These are phyloP conservation scores for Solanum neorickii DNA, from an alignment of 257 asterid genomes.

Conservation along the genomic window DNA sequence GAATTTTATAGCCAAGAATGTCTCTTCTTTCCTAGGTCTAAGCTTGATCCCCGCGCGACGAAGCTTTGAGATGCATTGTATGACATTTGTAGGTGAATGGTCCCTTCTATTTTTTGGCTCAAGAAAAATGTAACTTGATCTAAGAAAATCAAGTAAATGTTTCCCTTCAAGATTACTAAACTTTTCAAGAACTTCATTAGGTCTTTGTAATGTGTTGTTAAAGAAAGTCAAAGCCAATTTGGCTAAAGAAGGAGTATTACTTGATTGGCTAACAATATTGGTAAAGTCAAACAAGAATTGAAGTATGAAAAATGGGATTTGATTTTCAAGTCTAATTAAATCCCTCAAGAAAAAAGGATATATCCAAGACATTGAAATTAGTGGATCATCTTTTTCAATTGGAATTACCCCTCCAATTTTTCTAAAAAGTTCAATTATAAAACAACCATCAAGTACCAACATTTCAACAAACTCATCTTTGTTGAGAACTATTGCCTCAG, in stretches of 20 bases:
- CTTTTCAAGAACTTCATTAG: conserved; percentile 22
- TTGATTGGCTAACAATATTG: background rate
- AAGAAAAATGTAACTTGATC: conserved; percentile 50
- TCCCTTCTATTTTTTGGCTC: conserved; percentile 8
- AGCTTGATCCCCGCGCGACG: conserved; percentile 59
- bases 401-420: conserved; percentile 45
- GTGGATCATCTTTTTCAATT: conserved; percentile 57
- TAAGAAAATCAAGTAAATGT: conserved; percentile 73
- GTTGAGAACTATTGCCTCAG: conserved; percentile 16
- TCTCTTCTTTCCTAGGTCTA: conserved; percentile 24
- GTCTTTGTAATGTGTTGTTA: conserved; percentile 33
- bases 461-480: conserved; percentile 63
- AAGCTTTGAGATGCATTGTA: conserved; percentile 59
- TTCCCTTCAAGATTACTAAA: conserved; percentile 27
- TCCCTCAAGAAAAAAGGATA: conserved; percentile 55
- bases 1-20: conserved; percentile 49
- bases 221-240: conserved; percentile 39
- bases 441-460: conserved; percentile 84
- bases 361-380: conserved; percentile 62
- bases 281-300: conserved; percentile 50
- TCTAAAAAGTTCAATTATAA: conserved; percentile 60
- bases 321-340: conserved; percentile 68
- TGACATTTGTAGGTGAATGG: conserved; percentile 26
- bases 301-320: conserved; percentile 69
- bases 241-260: conserved; percentile 22